Conservation (phyloP, 1,284 basidiomycete genomes). For the Pisolithus thermaeus region DNA sequence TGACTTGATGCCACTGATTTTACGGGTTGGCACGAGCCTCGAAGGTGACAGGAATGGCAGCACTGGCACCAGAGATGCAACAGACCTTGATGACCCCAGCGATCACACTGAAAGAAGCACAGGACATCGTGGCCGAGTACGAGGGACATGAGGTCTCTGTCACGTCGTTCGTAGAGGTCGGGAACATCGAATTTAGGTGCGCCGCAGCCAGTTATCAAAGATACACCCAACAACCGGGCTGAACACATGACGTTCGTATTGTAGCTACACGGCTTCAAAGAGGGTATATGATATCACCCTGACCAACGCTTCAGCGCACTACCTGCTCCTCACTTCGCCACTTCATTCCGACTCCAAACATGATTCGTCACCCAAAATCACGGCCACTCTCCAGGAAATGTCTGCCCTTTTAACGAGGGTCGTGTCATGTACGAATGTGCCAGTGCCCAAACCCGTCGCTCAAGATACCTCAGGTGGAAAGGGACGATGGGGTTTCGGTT, state of each 20-base stretch:
- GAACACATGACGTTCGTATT: background rate
- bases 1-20: background rate
- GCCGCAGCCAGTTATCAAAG: background rate
- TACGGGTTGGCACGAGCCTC: background rate
- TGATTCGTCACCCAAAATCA: background rate
- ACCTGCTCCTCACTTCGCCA: conserved; percentile 20
- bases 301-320: conserved; percentile 11
- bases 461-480: conserved; percentile 8
- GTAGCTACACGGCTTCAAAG: conserved; percentile 16
- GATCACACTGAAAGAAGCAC: conserved; percentile 16
- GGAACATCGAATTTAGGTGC: conserved; percentile 22
- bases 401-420: conserved; percentile 19
- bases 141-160: conserved; percentile 13
- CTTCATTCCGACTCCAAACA: background rate
- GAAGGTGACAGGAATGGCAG: no score
- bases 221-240: background rate
- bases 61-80: background rate
- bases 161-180: conserved; percentile 16
- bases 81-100: conserved; percentile 5
- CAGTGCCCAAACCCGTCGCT: conserved; percentile 21
- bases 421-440: conserved; percentile 18
- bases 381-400: conserved; percentile 18
- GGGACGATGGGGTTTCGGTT: conserved; percentile 18
- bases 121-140: conserved; percentile 16
- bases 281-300: conserved; percentile 19